Base-by-base conservation (phyloP, 768 basidiomycete species). In the Tricholoma bakamatsutake region DNA sequence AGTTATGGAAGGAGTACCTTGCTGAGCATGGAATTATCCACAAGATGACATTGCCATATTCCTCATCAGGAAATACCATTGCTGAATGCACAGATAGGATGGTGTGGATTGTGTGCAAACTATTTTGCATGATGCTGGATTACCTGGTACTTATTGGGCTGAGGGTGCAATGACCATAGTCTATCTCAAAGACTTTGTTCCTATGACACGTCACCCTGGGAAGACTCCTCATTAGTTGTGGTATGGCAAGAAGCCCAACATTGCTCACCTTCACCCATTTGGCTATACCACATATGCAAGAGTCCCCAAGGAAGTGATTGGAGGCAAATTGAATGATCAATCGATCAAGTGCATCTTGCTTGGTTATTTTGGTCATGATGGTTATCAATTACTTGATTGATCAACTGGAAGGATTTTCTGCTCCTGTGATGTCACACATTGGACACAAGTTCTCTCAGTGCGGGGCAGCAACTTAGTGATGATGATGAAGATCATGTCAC, bases 81-180 rank as follows among this genome's bases (percentile, higher is more conserved):
- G 21, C 21, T 24, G 65, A 73, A 43, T 58, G 56, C 1, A 51
- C 56, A 0, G 68, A 68, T 28, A 55, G 57, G 0, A 64, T 61
- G 1, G 51, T 68, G 1, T 66, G 5, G 61, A 68, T 9, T 45
- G 50, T 7, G 57, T 59, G 0, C 54, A 64, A 0, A 59, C 63
- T 1, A 57, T 68, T 46, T 55, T 71, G 1, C 21, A 55, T 0
- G 63, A 62, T 10, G 48, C 52, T 2, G 56, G 63, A 1, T 42
- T 70, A 2, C 63, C 66, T 0, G 55, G 55, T 11, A 51, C 46
- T 1, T 46, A 62, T 4, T 59, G 60, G 47, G 45, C 45, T 18
- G 42, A 45, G 42, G 42, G 17, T 9, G 42, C 42, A 3, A 5
- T 5, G 7, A 45, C 45, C 21, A 30, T n/a, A 24, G 45, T 47